Evolutionary conservation across 495 filamentous ascomycete genomes (phyloP), one percentile per base, ranked within the genome.

Genomic region (Aspergillus avenaceus): DNA sequence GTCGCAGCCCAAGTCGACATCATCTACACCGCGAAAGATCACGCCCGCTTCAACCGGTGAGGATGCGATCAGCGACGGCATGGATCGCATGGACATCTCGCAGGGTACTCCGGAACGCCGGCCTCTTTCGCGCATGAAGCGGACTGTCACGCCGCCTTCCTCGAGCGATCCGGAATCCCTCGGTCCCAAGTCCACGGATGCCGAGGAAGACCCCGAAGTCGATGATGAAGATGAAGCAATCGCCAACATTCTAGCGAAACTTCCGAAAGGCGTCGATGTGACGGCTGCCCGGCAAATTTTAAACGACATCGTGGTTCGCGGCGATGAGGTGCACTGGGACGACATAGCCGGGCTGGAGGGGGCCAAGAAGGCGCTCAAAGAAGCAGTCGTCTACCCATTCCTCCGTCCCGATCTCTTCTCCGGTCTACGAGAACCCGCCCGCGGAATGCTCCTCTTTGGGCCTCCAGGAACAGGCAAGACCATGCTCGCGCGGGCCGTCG

Each of bases 391-490:
- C 24, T 99, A 99, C 60, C 93, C 93, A 12, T 97, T 99, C 69
- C 78, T 97, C 5, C 87, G 93, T 6, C 93, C 93, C 3, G 93
- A 99, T 64, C 73, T 99, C 9, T 99, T 99, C 68, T 89, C 90
- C 74, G 93, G 93, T 1, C 77, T 99, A 4, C 86, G 93, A 4
- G 93, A 99, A 62, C 93, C 93, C 8, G 93, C 92, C 11, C 77
- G 91, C 36, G 93, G 93, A 1, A 96, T 99, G 90, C 75, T 99
- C 2, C 80, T 99, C 4, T 99, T 99, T 61, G 93, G 93, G 1
- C 93, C 93, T 11, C 93, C 93, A 0, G 93, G 93, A 8, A 99
- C 93, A 0, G 93, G 93, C 34, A 97, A 99, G 67, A 99, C 93
- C 1, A 99, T 99, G 93, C 78, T 99, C 7, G 93, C 93, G 2